Evolutionary conservation across 768 basidiomycete species (phyloP), one percentile per base, ranked within the genome.

Genomic region (Cytidiella melzeri): DNA sequence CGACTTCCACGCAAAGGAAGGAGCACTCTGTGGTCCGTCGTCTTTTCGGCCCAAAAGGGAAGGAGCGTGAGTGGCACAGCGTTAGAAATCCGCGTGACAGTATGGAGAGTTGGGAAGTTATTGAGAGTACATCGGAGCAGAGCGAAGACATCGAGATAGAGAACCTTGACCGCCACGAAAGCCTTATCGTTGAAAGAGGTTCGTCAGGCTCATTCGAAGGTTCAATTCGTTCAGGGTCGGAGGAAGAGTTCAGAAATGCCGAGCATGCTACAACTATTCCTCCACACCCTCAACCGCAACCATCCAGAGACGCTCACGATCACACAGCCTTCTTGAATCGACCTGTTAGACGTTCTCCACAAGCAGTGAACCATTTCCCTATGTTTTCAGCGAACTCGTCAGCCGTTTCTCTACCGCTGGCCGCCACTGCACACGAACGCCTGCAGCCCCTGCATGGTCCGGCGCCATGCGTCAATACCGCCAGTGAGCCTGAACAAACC

Each of bases 1-100:
- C 57, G 52, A 63, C 63, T 28, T 66, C 30, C 71, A 69, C 51
- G 23, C 61, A 73, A 67, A 40, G 77, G 68, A 61, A 73, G 69
- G 51, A 68, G 64, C 58, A 62, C 56, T 54, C 55, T 28, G 52
- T 59, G 25, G 50, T 61, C 2, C 55, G 55, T 9, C 44, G 51
- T 9, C 45, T 65, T 3, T 63, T 61, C 42, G 45, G 46, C n/a
- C 47, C 52, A 15, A 63, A 63, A 48, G 59, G 60, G 13, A 62
- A 63, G 43, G 61, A 60, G 37, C 52, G 52, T 5, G 58, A 59
- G 27, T n/a, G 10, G 2, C 39, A 47, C n/a, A 28, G 23, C 23
- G 48, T 19, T 11, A 47, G 25, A 21, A 38, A 27, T 6, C 39
- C 7, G 15, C 10, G 18, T 38, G 49, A 25, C 38, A 45, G 30